Evolutionary conservation across 2,329 filamentous ascomycete genomes (phyloP), one percentile per base, ranked within the genome.

Genomic region (Xylaria sp.): DNA sequence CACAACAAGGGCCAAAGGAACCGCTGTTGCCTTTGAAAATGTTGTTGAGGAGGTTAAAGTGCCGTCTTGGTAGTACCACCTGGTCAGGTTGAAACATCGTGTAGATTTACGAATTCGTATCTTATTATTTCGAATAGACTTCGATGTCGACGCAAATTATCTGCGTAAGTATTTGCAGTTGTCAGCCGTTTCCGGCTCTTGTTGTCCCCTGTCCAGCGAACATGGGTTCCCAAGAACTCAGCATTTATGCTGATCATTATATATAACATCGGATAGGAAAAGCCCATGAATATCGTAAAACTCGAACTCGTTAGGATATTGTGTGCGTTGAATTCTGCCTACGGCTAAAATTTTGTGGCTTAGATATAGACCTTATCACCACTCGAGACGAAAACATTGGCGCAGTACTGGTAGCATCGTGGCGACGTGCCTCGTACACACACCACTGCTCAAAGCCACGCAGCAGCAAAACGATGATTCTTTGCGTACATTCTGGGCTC

Each of bases 261-360:
- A 23, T n/a, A 55, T 41, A 28, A 28, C 28, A 66, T 58, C 23
- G 15, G 41, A 65, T 52, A 46, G 28, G n/a, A n/a, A 64, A 13
- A 4, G 8, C 18, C 43, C 58, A 9, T 20, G 6, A 25, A 23
- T 18, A 20, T 51, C 28, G 20, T 20, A 23, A 55, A 36, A 31
- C n/a, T 7, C 23, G 13, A 51, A 5, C 18, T 48, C 28, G 18
- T 36, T 13, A 33, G 31, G 48, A 13, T 2, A 63, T 39, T n/a
- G 10, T 25, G 8, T 48, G 20, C 9, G n/a, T 18, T 28, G n/a
- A 15, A 25, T 67, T 54, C 20, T 23, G 13, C 31, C 28, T 10
- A 23, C 23, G 10, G 25, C 46, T n/a, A 2, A 7, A 9, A 43
- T 20, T 36, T 41, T n/a, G 3, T 31, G 4, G 18, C 48, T 33